Evolutionary conservation across 2,329 filamentous ascomycete genomes (phyloP).

Genomic region (Sphaerulina populicola): DNA sequence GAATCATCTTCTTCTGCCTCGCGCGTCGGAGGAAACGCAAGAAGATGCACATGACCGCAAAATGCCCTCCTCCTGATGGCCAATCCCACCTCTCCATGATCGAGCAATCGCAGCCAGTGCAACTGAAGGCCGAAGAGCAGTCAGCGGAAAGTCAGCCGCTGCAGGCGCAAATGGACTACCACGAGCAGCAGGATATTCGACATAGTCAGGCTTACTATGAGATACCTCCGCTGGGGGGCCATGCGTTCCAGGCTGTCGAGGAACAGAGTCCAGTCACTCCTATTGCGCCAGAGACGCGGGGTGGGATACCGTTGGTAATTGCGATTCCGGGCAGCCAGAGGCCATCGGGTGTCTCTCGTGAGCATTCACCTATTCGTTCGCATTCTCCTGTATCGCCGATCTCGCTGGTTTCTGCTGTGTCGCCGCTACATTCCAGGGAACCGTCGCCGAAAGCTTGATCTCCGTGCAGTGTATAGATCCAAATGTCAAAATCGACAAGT

Average conservation of each 20-base stretch:
- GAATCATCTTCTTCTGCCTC: constrained; percentile 9
- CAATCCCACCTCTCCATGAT: constrained; percentile 19
- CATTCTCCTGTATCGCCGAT: constrained; percentile 16
- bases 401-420: constrained; percentile 13
- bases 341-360: constrained; percentile 8
- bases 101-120: constrained; percentile 10
- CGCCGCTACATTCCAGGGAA: constrained; percentile 8
- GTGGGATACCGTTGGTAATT: constrained; percentile 4
- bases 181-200: constrained; percentile 1
- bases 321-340: constrained; percentile 9
- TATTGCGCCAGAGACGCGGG: constrained; percentile 2
- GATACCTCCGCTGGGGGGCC: neutral
- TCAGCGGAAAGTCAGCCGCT: neutral
- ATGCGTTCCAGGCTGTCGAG: constrained; percentile 8
- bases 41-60: constrained; percentile 4
- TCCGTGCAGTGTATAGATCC: neutral
- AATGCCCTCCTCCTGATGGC: constrained; percentile 7
- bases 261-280: constrained; percentile 7
- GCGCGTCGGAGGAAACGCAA: constrained; percentile 9
- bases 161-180: neutral
- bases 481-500: neutral
- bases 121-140: neutral
- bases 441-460: constrained; percentile 3
- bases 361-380: constrained; percentile 8
- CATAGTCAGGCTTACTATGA: constrained; percentile 2